Evolutionary conservation across 768 basidiomycete species (phyloP).

Genomic region (Pleurotus djamor): DNA sequence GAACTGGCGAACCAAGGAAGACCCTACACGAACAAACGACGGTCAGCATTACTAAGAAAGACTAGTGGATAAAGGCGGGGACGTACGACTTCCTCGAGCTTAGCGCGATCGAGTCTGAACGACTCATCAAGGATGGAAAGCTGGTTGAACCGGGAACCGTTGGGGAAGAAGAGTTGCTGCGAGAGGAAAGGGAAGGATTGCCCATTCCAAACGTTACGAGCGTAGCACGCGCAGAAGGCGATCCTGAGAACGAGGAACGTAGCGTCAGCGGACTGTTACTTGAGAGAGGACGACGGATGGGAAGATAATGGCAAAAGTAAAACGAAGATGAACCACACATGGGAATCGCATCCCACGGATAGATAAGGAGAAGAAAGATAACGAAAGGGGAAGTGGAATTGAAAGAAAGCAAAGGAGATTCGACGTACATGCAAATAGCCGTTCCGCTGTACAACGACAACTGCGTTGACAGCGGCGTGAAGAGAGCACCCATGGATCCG

Average conservation of each 20-base stretch:
- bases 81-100: slow-evolving; percentile 41
- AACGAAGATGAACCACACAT: too few relatives aligned
- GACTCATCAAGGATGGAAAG: slow-evolving; percentile 48
- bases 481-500: slow-evolving; percentile 40
- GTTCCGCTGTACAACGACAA: slow-evolving; percentile 48
- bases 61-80: slow-evolving; percentile 9
- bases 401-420: too few relatives aligned
- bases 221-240: slow-evolving; percentile 40
- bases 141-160: slow-evolving; percentile 51
- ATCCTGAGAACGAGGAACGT: slow-evolving; percentile 24
- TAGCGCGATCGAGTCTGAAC: slow-evolving; percentile 43
- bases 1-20: slow-evolving; percentile 46
- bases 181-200: slow-evolving; percentile 59
- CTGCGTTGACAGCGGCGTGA: slow-evolving; percentile 54
- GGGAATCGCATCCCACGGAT: too few relatives aligned
- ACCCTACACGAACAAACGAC: slow-evolving; percentile 22
- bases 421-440: slow-evolving; percentile 51
- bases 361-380: too few relatives aligned
- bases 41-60: slow-evolving; percentile 15
- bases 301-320: too few relatives aligned
- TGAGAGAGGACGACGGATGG: too few relatives aligned
- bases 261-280: background rate
- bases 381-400: too few relatives aligned
- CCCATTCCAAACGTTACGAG: slow-evolving; percentile 53
- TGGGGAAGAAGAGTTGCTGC: slow-evolving; percentile 37